phyloP scores from a whole-genome alignment of 192 early-diverging fungal species.

The Jimgerdemannia flammicorona region DNA sequence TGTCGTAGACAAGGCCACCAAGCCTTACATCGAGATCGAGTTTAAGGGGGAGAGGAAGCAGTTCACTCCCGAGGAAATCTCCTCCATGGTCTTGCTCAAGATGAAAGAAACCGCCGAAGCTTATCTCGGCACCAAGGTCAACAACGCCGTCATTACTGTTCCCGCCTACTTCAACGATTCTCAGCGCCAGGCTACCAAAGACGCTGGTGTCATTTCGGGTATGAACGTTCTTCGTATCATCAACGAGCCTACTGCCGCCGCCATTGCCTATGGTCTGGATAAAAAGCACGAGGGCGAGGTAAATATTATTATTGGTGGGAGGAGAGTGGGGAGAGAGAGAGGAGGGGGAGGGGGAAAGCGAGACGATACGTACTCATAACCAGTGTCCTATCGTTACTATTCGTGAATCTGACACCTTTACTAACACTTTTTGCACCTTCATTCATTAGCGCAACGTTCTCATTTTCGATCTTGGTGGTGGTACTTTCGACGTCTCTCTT shows the following conservation, averaged over 20 bases:
- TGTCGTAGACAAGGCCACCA: constrained; percentile 80
- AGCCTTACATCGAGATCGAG: constrained; percentile 91
- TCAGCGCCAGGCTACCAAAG: constrained; percentile 90
- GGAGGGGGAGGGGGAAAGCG: constrained; percentile 64
- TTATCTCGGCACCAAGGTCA: constrained; percentile 68
- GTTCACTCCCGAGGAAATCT: constrained; percentile 98
- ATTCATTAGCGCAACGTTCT: constrained; percentile 74
- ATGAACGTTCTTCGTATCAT: constrained; percentile 84
- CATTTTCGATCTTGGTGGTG: constrained; percentile 96
- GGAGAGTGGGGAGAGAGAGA: too few species aligned
- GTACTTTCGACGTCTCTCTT: constrained; percentile 97
- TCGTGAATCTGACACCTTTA: not conserved
- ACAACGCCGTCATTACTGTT: constrained; percentile 91
- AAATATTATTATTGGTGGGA: too few species aligned
- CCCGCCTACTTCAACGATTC: constrained; percentile 99
- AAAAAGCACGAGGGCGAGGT: constrained; percentile 54
- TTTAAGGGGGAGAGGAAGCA: constrained; percentile 96
- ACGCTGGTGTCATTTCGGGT: constrained; percentile 83
- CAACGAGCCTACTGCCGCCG: constrained; percentile 96
- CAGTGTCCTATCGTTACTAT: not conserved
- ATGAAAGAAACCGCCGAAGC: constrained; percentile 84
- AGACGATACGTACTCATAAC: not conserved
- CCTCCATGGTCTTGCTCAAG: constrained; percentile 93
- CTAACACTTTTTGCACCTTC: not conserved
- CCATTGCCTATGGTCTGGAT: constrained; percentile 98